Evolutionary conservation across 768 basidiomycete species (phyloP).

Genomic region (Termitomyces sp.): DNA sequence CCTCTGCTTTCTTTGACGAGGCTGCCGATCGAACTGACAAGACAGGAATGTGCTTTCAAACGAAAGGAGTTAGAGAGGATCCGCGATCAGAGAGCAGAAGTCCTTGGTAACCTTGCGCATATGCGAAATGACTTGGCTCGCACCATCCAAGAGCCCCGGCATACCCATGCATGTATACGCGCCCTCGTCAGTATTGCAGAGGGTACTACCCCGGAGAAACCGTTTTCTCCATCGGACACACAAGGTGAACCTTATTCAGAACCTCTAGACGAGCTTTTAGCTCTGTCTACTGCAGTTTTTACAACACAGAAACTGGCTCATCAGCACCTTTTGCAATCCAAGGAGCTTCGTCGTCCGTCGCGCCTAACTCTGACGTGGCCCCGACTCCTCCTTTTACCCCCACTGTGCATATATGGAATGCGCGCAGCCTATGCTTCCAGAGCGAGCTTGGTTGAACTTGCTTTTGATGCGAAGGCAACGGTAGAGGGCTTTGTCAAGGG

Average conservation of each 20-base stretch:
- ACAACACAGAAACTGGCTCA: slow-evolving; percentile 25
- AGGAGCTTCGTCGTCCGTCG: slow-evolving; percentile 61
- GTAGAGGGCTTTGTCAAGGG: slow-evolving; percentile 67
- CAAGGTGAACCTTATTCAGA: background rate
- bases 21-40: slow-evolving; percentile 59
- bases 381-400: slow-evolving; percentile 71
- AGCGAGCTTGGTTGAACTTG: slow-evolving; percentile 51
- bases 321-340: slow-evolving; percentile 24
- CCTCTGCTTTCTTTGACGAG: slow-evolving; percentile 25
- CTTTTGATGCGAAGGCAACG: slow-evolving; percentile 62
- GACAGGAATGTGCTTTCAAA: slow-evolving; percentile 66
- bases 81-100: slow-evolving; percentile 65
- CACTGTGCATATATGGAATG: slow-evolving; percentile 51
- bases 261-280: slow-evolving; percentile 14
- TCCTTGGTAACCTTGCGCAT: slow-evolving; percentile 59
- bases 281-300: slow-evolving; percentile 25
- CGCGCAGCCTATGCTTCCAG: slow-evolving; percentile 57
- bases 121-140: slow-evolving; percentile 44
- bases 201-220: slow-evolving; percentile 13
- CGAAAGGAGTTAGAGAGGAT: slow-evolving; percentile 56
- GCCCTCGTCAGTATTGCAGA: slow-evolving; percentile 18
- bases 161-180: slow-evolving; percentile 14
- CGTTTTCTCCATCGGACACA: slow-evolving; percentile 4
- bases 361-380: slow-evolving; percentile 78
- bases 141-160: slow-evolving; percentile 22